Evolutionary conservation across 768 basidiomycete species (phyloP).

Genomic region (Termitomyces sp.): DNA sequence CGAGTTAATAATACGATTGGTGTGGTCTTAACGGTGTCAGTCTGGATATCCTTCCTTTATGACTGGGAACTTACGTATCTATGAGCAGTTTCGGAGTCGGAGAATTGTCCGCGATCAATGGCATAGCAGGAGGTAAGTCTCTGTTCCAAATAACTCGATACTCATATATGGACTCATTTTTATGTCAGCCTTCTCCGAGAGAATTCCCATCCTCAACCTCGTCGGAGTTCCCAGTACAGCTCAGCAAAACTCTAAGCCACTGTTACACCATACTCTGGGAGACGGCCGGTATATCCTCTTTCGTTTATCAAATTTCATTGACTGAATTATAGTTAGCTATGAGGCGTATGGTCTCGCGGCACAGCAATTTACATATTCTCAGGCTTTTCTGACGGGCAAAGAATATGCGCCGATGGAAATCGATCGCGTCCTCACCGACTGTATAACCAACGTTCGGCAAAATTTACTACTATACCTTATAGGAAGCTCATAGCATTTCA

Average conservation of each 20-base stretch:
- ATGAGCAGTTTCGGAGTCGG: conserved; percentile 65
- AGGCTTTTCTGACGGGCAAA: conserved; percentile 54
- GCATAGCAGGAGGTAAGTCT: conserved; percentile 66
- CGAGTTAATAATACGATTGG: conserved; percentile 78
- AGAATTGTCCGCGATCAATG: conserved; percentile 83
- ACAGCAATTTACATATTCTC: conserved; percentile 68
- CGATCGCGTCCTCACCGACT: conserved; percentile 72
- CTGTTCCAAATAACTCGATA: neutral
- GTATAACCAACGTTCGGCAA: conserved; percentile 47
- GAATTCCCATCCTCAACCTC: conserved; percentile 86
- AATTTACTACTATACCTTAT: neutral
- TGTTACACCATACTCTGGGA: conserved; percentile 11
- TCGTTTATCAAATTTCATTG: neutral
- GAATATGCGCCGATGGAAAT: conserved; percentile 63
- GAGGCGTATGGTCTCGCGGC: conserved; percentile 78
- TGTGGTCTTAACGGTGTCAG: conserved; percentile 76
- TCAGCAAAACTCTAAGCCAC: conserved; percentile 9
- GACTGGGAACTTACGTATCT: neutral
- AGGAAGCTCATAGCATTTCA: neutral
- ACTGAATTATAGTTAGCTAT: conserved; percentile 39
- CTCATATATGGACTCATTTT: neutral
- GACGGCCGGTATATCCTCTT: conserved; percentile 6
- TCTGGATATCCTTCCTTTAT: neutral
- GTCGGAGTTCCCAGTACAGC: conserved; percentile 45
- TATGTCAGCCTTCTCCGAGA: conserved; percentile 74